Evolutionary conservation across 2,329 filamentous ascomycete genomes (phyloP), one percentile per base, ranked within the genome.

Genomic region (Pyricularia sp.): DNA sequence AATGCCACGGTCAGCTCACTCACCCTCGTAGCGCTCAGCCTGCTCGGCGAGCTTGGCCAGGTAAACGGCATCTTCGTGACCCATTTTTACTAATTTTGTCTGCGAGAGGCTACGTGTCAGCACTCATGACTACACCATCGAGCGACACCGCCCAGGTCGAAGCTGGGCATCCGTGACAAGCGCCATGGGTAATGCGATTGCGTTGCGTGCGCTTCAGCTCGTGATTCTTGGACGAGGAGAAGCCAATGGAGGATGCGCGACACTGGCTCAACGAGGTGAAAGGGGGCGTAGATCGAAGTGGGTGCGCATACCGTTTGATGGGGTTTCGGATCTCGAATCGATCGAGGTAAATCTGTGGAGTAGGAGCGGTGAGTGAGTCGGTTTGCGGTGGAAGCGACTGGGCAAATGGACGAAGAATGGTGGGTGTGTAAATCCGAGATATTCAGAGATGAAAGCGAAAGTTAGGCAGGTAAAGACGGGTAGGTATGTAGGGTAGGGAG

Each of bases 21-120:
- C 85, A 98, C 95, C 95, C 88, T 99, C 95, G 85, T 99, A 99
- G 82, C 95, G 94, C 90, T 99, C 95, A 83, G 95, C 95, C 90
- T 99, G 95, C 91, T 99, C 95, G 81, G 95, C 95, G 83, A 99
- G 92, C 93, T 98, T 98, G 85, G 95, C 95, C 82, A 98, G 91
- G 84, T 98, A 98, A 80, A 99, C 95, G 79, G 94, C 94, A 86
- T 98, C 94, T 89, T 98, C 94, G 88, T 97, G 93, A 89, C 92
- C 93, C 94, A 98, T 98, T 86, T 61, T 86, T 94, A 86, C 23
- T 66, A 31, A 36, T 26, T 61, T 61, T 14, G 58, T 61, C 58
- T 61, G 23, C n/a, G 58, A 28, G 23, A 61, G 58, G 58, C 23
- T 25, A 61, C n/a, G 58, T 61, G 58, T 61, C 58, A 61, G 58